A percentile compares a stretch with the other conserved stretches of the same genome.
These are phyloP conservation scores for Alternaria consortialis DNA, from an alignment of 2,329 filamentous ascomycete species.

Conservation along the genomic window DNA sequence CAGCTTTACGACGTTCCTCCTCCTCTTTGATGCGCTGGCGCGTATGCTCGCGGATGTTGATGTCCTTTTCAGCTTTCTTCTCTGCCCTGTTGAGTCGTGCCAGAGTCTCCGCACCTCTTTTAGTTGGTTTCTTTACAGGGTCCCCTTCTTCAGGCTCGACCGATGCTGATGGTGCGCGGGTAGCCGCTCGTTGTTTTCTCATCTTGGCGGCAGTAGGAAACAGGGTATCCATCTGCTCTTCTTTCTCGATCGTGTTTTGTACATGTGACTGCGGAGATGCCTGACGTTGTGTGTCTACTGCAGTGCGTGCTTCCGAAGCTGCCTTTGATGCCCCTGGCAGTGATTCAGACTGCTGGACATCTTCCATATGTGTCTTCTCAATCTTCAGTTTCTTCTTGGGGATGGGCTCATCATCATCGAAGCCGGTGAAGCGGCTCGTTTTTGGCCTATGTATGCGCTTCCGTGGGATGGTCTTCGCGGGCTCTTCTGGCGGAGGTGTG, in stretches of 20 bases:
- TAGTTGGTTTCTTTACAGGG: slow-evolving; percentile 25
- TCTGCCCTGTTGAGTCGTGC: slow-evolving; percentile 48
- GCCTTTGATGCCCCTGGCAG: slow-evolving; percentile 5
- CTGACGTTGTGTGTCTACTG: slow-evolving; percentile 35
- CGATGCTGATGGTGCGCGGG: slow-evolving; percentile 38
- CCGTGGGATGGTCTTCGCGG: slow-evolving; percentile 35
- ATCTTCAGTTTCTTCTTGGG: slow-evolving; percentile 39
- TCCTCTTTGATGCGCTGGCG: slow-evolving; percentile 62
- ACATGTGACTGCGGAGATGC: slow-evolving; percentile 40
- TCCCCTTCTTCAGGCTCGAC: slow-evolving; percentile 52
- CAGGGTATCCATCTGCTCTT: slow-evolving; percentile 74
- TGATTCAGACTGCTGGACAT: slow-evolving; percentile 29
- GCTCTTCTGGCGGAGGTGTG: slow-evolving; percentile 27
- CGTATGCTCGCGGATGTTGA: slow-evolving; percentile 66
- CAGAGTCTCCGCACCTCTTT: slow-evolving; percentile 52
- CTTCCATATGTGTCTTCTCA: slow-evolving; percentile 39
- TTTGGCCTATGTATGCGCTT: slow-evolving; percentile 49
- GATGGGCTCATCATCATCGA: slow-evolving; percentile 65
- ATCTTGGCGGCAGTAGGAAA: slow-evolving; percentile 79
- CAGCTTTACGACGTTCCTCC: slow-evolving; percentile 62
- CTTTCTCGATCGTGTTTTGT: slow-evolving; percentile 49
- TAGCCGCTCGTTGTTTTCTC: slow-evolving; percentile 72
- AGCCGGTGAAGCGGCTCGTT: slow-evolving; percentile 73
- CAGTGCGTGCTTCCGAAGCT: slow-evolving; percentile 28
- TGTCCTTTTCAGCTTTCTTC: slow-evolving; percentile 63